Base-by-base conservation (phyloP, 1,139 yeast species). In the Lizanozyma gosingica region DNA sequence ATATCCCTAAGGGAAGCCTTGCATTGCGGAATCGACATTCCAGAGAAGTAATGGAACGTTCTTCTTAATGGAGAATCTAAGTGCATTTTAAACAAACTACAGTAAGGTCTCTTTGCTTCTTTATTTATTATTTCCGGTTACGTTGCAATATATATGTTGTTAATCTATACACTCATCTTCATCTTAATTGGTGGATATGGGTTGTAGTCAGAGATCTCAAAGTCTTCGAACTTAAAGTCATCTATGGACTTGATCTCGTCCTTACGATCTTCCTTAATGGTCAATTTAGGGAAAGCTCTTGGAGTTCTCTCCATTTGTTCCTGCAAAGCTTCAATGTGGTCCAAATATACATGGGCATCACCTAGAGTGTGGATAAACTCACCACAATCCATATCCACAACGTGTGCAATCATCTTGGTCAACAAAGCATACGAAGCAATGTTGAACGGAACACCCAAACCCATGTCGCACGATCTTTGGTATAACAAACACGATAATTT, bases 381-480 rank as follows among this genome's bases (percentile, higher is more conserved):
- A 29, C 97, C 97, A 49, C 95, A 83, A 52, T 88, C 94, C 84
- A 90, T 81, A 48, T 78, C 95, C 38, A 88, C 90, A 9, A 92
- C 84, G 50, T 86, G 90, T 2, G 99, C 98, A 51, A 92, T 84
- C 97, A 92, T 92, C 53, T 76, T 83, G 2, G 97, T 88, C 47
- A 92, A 70, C 44, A 92, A 67, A 0, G 98, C 95, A 57, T 92
- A 92, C 0, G 97, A 87, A 0, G 99, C 98, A 54, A 94, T 92
- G 57, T 92, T 94, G 62, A 92, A 92, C 0, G 99, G 99, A 14
- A 92, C 97, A 11, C 99, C 99, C 33, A 92, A 74, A 0, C 99
- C 99, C 97, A 92, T 90, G 56, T 92, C 99, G 63, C 97, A 92
- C n/a, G 96, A 86, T 54, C 99, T 76, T 64, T 92, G 99, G 62